Evolutionary conservation across 345 rosid species (phyloP), one percentile per base, ranked within the genome.

Genomic region (Rhizophora apiculata): DNA sequence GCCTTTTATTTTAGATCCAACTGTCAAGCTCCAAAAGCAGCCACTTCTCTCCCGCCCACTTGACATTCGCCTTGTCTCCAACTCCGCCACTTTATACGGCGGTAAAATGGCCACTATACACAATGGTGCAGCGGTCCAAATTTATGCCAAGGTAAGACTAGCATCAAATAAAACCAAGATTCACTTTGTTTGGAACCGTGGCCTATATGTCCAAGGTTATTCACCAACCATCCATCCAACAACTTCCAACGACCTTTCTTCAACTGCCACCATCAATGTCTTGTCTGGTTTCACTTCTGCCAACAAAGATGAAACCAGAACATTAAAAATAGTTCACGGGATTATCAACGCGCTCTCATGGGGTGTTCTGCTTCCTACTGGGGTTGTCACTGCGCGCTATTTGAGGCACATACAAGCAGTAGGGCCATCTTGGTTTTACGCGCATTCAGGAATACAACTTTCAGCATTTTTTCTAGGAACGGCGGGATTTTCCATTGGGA

Each of bases 181-280:
- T 26, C 97, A 95, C 76, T 81, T 85, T 61, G 83, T 92, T 3
- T 95, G 99, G 99, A 95, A 95, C 81, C 87, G 99, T n/a, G 98
- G 99, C 30, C 85, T 95, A 0, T 89, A 95, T 16, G 98, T 92
- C 15, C 99, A 95, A 78, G 99, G 97, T 49, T 95, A 95, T 73
- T 95, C 99, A 29, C 99, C 99, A 4, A 85, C 99, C 20, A 92
- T 92, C 79, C 99, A 95, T 62, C 98, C 99, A 2, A 95, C 99
- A 0, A 88, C 92, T 29, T 76, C 91, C 7, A 89, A 73, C 2
- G 98, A 92, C 62, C 91, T 95, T 56, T 90, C 96, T 57, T 94
- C 97, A 27, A 76, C 80, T 61, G 68, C 96, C 51, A 92, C 98
- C 26, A 73, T 95, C 22, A 87, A 95, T 52, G 82, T 92, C 80